Evolutionary conservation across 176 grass and related monocot genomes (phyloP).

Genomic region (Aechmea fasciata): DNA sequence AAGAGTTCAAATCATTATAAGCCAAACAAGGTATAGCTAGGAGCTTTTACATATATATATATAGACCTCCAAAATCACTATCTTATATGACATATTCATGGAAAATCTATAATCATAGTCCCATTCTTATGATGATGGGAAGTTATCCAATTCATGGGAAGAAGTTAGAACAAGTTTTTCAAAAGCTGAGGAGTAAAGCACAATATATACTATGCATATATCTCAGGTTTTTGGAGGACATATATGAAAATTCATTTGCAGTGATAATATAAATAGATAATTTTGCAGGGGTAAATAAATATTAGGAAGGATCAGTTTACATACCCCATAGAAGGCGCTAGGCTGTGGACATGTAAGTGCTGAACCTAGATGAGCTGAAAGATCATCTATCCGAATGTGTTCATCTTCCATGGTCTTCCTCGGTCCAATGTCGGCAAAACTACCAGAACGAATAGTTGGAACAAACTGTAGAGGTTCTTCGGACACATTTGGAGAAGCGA

Average conservation of each 20-base stretch:
- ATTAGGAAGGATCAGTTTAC: not conserved
- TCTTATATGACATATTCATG: too few species aligned
- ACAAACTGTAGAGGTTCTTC: conserved; percentile 31
- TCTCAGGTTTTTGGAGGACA: too few species aligned
- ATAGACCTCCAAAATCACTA: too few species aligned
- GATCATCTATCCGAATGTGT: conserved; percentile 77
- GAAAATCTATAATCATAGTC: too few species aligned
- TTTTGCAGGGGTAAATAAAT: too few species aligned
- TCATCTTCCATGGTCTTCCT: conserved; percentile 89
- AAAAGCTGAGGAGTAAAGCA: not conserved
- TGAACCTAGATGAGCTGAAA: conserved; percentile 54
- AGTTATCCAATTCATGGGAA: too few species aligned
- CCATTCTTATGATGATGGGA: too few species aligned
- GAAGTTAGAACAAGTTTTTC: too few species aligned
- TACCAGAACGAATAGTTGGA: conserved; percentile 65
- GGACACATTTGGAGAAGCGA: conserved; percentile 17
- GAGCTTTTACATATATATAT: too few species aligned
- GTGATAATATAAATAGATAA: too few species aligned
- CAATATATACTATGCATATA: not conserved
- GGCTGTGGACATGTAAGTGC: conserved; percentile 43
- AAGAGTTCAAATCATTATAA: not conserved
- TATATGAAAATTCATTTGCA: too few species aligned
- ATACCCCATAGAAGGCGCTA: conserved; percentile 79
- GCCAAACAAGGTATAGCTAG: not conserved
- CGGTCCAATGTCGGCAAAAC: conserved; percentile 73